Percentiles rank a stretch among this genome's conserved stretches.
Evolutionary conservation across 1,284 basidiomycete genomes (phyloP).

Genomic region (Tremellales sp.): DNA sequence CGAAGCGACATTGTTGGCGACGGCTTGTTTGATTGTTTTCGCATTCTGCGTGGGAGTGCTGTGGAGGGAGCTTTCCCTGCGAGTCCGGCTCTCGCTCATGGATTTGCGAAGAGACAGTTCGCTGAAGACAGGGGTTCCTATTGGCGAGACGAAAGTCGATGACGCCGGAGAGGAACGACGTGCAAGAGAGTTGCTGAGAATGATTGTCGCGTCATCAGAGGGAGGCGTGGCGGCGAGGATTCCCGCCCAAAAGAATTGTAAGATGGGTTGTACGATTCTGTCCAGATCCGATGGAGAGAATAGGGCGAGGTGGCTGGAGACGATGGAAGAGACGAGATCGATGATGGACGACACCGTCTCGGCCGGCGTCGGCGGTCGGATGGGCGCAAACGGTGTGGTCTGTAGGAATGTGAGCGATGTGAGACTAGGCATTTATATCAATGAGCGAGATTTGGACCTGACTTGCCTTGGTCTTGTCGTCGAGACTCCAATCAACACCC

Average conservation of each 20-base stretch:
- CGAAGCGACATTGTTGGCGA: constrained; percentile 2
- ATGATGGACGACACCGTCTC: constrained; percentile 31
- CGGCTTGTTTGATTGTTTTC: constrained; percentile 3
- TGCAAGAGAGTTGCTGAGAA: background rate
- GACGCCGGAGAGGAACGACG: constrained; percentile 11
- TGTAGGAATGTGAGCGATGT: background rate
- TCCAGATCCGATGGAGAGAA: constrained; percentile 38
- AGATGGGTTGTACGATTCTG: constrained; percentile 33
- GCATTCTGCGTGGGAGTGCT: constrained; percentile 2
- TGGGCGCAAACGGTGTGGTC: constrained; percentile 25
- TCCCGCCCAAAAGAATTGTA: constrained; percentile 34
- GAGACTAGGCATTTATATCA: background rate
- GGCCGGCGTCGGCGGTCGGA: constrained; percentile 24
- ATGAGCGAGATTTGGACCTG: constrained; percentile 1
- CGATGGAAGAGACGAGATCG: constrained; percentile 32
- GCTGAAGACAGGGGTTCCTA: constrained; percentile 9
- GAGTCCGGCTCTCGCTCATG: constrained; percentile 4
- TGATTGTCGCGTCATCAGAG: background rate
- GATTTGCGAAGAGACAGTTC: constrained; percentile 16
- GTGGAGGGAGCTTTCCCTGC: background rate
- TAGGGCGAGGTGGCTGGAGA: constrained; percentile 35
- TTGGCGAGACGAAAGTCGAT: constrained; percentile 10
- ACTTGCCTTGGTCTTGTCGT: background rate
- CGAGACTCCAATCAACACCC: background rate
- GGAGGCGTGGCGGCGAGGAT: constrained; percentile 14